phyloP scores from a whole-genome alignment of 768 basidiomycete species.

The Clathrus columnatus region DNA sequence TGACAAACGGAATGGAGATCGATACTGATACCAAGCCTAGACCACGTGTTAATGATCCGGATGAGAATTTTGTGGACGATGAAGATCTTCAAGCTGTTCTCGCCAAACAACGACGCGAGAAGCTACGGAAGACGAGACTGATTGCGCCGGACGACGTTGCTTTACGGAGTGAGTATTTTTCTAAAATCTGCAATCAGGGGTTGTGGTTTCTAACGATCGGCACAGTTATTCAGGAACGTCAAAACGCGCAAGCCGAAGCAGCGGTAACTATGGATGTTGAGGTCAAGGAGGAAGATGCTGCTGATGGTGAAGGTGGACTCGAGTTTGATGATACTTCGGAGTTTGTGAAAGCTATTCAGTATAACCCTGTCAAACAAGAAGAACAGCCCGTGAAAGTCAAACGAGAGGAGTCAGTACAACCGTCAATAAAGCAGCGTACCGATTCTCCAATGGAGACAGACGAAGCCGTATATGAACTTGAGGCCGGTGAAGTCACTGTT shows the following conservation, averaged over 20 bases:
- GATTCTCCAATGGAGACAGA: slow-evolving; percentile 28
- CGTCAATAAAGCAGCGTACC: slow-evolving; percentile 24
- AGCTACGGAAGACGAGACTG: slow-evolving; percentile 69
- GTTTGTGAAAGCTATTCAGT: slow-evolving; percentile 81
- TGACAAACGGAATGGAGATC: slow-evolving; percentile 53
- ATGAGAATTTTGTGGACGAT: slow-evolving; percentile 92
- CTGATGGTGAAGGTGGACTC: slow-evolving; percentile 44
- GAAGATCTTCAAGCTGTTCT: slow-evolving; percentile 94
- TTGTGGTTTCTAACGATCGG: slow-evolving; percentile 6
- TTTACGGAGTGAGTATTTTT: slow-evolving; percentile 46
- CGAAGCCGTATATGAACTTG: slow-evolving; percentile 61
- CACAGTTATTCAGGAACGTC: slow-evolving; percentile 57
- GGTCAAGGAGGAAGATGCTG: slow-evolving; percentile 39
- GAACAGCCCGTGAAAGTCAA: slow-evolving; percentile 27
- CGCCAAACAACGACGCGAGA: slow-evolving; percentile 75
- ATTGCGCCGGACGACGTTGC: slow-evolving; percentile 77
- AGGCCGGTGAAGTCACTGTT: slow-evolving; percentile 71
- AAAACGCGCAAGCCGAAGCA: slow-evolving; percentile 38
- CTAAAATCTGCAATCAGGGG: neutral
- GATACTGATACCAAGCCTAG: slow-evolving; percentile 41
- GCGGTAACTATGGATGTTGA: slow-evolving; percentile 33
- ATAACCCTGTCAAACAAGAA: slow-evolving; percentile 49
- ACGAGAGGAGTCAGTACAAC: slow-evolving; percentile 15
- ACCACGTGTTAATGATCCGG: slow-evolving; percentile 64
- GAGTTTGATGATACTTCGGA: slow-evolving; percentile 96